Conservation (phyloP, 495 filamentous ascomycete genomes). For the Penicillium angulare region DNA sequence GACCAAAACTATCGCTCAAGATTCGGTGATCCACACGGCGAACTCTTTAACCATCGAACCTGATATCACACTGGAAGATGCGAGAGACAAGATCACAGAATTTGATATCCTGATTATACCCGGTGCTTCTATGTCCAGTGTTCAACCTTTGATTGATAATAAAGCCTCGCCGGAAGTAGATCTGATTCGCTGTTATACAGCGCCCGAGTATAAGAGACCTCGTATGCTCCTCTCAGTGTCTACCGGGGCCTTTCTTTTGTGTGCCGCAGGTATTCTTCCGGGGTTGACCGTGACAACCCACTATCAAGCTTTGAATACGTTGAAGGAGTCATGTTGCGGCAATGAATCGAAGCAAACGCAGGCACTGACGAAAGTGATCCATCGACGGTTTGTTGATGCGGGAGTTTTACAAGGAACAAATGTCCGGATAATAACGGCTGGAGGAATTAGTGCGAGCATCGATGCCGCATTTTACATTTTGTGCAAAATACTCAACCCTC, state of each 20-base stretch:
- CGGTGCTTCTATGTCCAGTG: constrained; percentile 30
- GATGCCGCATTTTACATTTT: constrained; percentile 77
- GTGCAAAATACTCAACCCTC: constrained; percentile 64
- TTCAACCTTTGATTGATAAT: constrained; percentile 7
- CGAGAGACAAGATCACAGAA: constrained; percentile 58
- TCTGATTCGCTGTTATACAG: constrained; percentile 17
- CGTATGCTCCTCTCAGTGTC: constrained; percentile 69
- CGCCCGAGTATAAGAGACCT: constrained; percentile 1
- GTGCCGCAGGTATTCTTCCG: constrained; percentile 63
- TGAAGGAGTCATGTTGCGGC: constrained; percentile 55
- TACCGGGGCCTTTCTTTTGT: constrained; percentile 71
- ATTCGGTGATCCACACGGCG: constrained; percentile 27
- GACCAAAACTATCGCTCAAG: constrained; percentile 19
- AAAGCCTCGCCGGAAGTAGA: constrained; percentile 10
- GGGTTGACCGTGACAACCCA: constrained; percentile 73
- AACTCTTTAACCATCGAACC: constrained; percentile 16
- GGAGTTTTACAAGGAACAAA: constrained; percentile 61
- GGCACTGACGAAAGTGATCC: constrained; percentile 45
- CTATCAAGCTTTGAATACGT: constrained; percentile 60
- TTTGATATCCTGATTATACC: constrained; percentile 69
- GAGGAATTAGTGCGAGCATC: constrained; percentile 68
- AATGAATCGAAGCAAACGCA: neutral
- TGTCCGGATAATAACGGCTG: constrained; percentile 70
- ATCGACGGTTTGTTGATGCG: constrained; percentile 72
- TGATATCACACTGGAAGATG: constrained; percentile 47